These are phyloP conservation scores for Gastrodia elata DNA, from an alignment of 106 monocot species.

Conservation along the genomic window DNA sequence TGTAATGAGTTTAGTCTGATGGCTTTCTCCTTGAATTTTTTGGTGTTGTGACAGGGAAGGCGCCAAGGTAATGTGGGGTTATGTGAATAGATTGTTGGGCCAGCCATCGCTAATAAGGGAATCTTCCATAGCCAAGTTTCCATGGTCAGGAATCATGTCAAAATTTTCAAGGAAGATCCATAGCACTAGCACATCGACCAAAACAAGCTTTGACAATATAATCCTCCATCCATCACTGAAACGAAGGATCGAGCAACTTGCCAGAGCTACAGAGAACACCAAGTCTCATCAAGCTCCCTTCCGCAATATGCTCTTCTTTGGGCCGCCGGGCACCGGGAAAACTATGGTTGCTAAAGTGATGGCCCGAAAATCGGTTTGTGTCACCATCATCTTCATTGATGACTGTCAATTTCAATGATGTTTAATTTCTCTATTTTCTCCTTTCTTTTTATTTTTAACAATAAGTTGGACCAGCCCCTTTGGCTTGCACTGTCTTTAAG, in stretches of 20 bases:
- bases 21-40: neutral
- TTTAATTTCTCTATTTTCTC: no score
- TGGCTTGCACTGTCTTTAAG: no score
- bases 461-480: no score
- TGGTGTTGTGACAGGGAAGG: slow-evolving; percentile 59
- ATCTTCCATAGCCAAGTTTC: slow-evolving; percentile 85
- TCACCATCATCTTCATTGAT: no score
- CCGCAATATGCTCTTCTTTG: slow-evolving; percentile 95
- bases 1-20: neutral
- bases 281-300: slow-evolving; percentile 94
- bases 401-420: no score
- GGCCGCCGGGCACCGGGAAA: slow-evolving; percentile 93
- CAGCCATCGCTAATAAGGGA: slow-evolving; percentile 92
- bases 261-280: slow-evolving; percentile 83
- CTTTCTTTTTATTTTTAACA: no score
- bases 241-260: slow-evolving; percentile 67
- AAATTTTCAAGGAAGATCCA: slow-evolving; percentile 18
- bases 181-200: slow-evolving; percentile 11
- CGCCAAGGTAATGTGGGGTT: slow-evolving; percentile 86
- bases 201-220: slow-evolving; percentile 45
- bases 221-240: slow-evolving; percentile 86
- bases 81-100: slow-evolving; percentile 80
- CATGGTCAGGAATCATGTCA: slow-evolving; percentile 50
- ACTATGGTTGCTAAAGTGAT: slow-evolving; percentile 91
- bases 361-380: slow-evolving; percentile 81